These are phyloP conservation scores for Pythium pyrilobum DNA, from an alignment of 352 stramenopile genomes.

Conservation along the genomic window DNA sequence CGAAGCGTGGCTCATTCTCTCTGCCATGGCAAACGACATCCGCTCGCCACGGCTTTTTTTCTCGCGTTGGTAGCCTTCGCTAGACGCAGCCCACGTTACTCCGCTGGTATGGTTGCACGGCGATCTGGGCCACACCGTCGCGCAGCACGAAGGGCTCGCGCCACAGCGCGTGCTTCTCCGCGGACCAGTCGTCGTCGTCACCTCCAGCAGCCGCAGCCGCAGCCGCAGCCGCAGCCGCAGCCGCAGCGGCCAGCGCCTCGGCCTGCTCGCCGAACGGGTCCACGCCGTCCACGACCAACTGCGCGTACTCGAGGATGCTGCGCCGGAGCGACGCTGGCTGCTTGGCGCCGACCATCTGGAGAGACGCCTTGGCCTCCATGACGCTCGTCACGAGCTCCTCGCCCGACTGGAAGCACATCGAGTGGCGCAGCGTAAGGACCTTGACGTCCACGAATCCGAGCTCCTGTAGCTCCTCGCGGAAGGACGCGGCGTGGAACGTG, in stretches of 20 bases:
- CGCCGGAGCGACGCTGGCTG: background rate
- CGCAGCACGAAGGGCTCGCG: background rate
- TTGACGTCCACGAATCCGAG: conserved; percentile 3
- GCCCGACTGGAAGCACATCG: conserved; percentile 13
- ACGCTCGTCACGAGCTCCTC: conserved; percentile 7
- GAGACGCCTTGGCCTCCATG: background rate
- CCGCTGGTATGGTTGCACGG: no score
- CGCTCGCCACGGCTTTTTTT: no score
- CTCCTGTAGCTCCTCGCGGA: conserved; percentile 15
- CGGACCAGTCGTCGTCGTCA: background rate
- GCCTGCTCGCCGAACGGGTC: conserved; percentile 3
- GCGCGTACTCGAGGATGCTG: conserved; percentile 10
- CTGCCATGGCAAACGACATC: no score
- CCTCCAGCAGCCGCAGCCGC: no score
- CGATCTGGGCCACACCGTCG: background rate
- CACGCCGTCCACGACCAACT: conserved; percentile 6
- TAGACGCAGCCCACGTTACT: no score
- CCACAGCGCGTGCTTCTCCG: conserved; percentile 2
- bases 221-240: background rate
- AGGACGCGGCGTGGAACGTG: conserved; percentile 1
- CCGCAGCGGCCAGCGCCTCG: background rate
- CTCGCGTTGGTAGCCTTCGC: no score
- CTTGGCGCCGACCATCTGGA: conserved; percentile 2
- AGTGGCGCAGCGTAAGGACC: conserved; percentile 4
- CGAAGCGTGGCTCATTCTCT: no score